These are phyloP conservation scores for Tetracentron sinense DNA, from an alignment of 164 flowering plant genomes.

Conservation along the genomic window DNA sequence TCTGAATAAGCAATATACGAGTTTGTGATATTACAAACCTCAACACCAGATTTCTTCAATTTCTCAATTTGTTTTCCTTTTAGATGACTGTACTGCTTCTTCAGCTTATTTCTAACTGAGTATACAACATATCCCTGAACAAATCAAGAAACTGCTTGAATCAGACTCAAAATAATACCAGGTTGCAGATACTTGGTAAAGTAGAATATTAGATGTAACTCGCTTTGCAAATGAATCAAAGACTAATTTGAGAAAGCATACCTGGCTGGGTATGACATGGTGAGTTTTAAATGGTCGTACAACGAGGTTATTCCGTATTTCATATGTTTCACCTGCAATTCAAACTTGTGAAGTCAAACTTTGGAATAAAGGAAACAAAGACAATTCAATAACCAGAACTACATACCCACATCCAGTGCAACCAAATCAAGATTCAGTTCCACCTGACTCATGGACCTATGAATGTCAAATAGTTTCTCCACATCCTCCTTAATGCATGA, in stretches of 20 bases:
- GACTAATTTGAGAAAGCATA: conserved; percentile 17
- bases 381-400: neutral
- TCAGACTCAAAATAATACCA: neutral
- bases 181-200: neutral
- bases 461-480: conserved; percentile 80
- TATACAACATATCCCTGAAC: conserved; percentile 86
- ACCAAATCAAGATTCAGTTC: conserved; percentile 79
- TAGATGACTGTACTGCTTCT: conserved; percentile 76
- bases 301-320: conserved; percentile 82
- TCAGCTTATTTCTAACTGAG: conserved; percentile 79
- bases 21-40: conserved; percentile 44
- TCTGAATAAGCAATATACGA: neutral
- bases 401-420: conserved; percentile 81
- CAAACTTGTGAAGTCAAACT: conserved; percentile 1
- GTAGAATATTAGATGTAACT: neutral
- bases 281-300: conserved; percentile 82
- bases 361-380: neutral
- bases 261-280: conserved; percentile 99
- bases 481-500: conserved; percentile 88
- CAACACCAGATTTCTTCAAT: conserved; percentile 82
- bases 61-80: conserved; percentile 89
- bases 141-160: conserved; percentile 14
- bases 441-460: conserved; percentile 69
- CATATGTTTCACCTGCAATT: conserved; percentile 88
- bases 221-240: neutral